Conservation (phyloP, 352 stramenopile species). For the Achlya hypogyna region DNA sequence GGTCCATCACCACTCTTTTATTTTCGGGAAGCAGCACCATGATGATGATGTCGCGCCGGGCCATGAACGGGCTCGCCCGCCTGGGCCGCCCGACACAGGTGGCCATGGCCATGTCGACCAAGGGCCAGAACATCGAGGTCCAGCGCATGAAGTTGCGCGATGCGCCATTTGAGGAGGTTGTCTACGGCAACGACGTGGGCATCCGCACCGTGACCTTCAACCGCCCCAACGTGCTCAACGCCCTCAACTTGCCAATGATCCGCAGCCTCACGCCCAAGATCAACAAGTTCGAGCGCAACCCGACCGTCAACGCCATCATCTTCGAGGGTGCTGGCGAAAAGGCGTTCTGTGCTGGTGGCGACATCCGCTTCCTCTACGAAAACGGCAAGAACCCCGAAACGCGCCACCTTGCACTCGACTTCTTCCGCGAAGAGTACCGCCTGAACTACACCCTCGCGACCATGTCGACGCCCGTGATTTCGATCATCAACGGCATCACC, state of each 20-base stretch:
- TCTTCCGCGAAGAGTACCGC: slow-evolving; percentile 94
- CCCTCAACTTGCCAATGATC: slow-evolving; percentile 88
- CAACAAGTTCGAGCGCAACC: slow-evolving; percentile 66
- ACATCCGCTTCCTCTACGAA: slow-evolving; percentile 88
- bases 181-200: slow-evolving; percentile 68
- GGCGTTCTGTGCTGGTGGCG: slow-evolving; percentile 93
- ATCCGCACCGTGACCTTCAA: slow-evolving; percentile 85
- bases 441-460: slow-evolving; percentile 88
- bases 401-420: slow-evolving; percentile 71
- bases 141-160: slow-evolving; percentile 17
- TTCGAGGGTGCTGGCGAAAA: slow-evolving; percentile 74
- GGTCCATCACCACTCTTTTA: background rate
- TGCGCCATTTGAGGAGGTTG: slow-evolving; percentile 48
- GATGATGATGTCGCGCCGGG: background rate
- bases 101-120: background rate
- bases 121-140: slow-evolving; percentile 3
- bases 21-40: background rate
- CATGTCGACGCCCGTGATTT: slow-evolving; percentile 83
- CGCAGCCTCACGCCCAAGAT: slow-evolving; percentile 82
- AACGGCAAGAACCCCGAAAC: slow-evolving; percentile 63
- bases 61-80: slow-evolving; percentile 7
- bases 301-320: slow-evolving; percentile 68
- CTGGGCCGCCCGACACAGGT: background rate
- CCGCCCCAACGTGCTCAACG: slow-evolving; percentile 87
- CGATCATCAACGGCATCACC: slow-evolving; percentile 96